phyloP scores from a whole-genome alignment of 192 early-diverging fungal genomes.

The Gaertneriomyces sp. region DNA sequence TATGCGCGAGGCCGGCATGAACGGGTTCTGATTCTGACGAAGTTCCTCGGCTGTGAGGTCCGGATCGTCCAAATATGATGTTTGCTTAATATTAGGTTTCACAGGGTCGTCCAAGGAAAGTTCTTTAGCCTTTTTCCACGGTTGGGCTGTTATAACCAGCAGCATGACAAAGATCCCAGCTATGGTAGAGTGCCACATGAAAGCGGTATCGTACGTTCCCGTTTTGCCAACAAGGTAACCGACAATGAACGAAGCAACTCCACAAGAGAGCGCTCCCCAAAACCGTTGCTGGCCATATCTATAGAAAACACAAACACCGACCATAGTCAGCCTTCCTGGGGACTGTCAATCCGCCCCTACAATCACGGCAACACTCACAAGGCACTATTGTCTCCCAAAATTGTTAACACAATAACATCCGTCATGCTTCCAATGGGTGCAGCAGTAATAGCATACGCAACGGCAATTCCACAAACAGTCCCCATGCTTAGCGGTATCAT shows the following conservation, averaged over 20 bases:
- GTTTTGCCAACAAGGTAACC: constrained; percentile 19
- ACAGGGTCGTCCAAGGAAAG: not conserved
- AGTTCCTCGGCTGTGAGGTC: constrained; percentile 26
- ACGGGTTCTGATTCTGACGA: not conserved
- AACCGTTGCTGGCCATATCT: constrained; percentile 32
- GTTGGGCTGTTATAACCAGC: constrained; percentile 10
- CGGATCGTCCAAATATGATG: constrained; percentile 8
- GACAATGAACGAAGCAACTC: constrained; percentile 17
- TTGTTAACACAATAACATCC: constrained; percentile 24
- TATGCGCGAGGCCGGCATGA: not conserved
- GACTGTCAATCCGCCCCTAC: not conserved
- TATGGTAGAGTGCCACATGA: constrained; percentile 12
- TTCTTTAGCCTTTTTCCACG: constrained; percentile 17
- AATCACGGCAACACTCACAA: constrained; percentile 9
- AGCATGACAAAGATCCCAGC: constrained; percentile 13
- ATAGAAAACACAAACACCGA: not conserved
- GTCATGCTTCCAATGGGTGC: constrained; percentile 25
- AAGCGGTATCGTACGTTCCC: constrained; percentile 14
- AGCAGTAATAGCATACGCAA: constrained; percentile 23
- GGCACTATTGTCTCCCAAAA: constrained; percentile 22
- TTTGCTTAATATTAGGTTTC: constrained; percentile 14
- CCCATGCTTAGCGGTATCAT: constrained; percentile 18
- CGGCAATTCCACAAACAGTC: constrained; percentile 11
- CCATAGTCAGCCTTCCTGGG: not conserved
- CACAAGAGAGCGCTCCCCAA: constrained; percentile 26